Percentiles rank a stretch among this genome's conserved stretches.
phyloP scores from a whole-genome alignment of 768 basidiomycete species.

The Austroboletus festivus region DNA sequence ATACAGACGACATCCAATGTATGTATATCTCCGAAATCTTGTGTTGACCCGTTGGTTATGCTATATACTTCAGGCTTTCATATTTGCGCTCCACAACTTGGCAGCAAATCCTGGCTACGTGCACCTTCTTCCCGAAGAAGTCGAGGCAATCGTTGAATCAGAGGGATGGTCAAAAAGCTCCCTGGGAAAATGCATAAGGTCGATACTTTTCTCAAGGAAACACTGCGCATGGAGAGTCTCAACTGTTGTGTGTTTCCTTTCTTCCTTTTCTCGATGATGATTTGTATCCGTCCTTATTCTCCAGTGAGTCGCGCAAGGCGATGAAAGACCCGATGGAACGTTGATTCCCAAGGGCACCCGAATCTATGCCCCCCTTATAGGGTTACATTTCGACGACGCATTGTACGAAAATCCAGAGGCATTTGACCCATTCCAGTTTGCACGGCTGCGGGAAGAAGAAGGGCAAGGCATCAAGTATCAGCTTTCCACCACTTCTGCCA shows the following conservation, averaged over 20 bases:
- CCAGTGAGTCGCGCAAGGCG: background rate
- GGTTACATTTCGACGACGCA: background rate
- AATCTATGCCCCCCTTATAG: background rate
- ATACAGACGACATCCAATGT: too few species aligned
- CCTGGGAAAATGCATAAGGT: background rate
- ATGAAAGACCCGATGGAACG: background rate
- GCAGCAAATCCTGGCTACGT: background rate
- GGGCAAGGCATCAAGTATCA: background rate
- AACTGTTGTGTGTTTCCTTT: background rate
- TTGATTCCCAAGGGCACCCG: background rate
- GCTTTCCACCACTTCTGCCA: background rate
- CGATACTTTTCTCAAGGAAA: background rate
- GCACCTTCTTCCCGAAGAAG: background rate
- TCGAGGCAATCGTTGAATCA: background rate
- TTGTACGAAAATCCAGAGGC: background rate
- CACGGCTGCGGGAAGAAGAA: background rate
- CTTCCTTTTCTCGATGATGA: background rate
- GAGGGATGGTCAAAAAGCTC: background rate
- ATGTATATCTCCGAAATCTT: background rate
- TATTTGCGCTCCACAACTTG: background rate
- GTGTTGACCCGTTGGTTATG: too few species aligned
- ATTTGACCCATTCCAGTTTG: background rate
- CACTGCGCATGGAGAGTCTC: background rate
- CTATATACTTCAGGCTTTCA: background rate
- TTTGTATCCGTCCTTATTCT: too few species aligned